Evolutionary conservation across 2,329 filamentous ascomycete species (phyloP).

Genomic region (Colletotrichum gloeosporioides): DNA sequence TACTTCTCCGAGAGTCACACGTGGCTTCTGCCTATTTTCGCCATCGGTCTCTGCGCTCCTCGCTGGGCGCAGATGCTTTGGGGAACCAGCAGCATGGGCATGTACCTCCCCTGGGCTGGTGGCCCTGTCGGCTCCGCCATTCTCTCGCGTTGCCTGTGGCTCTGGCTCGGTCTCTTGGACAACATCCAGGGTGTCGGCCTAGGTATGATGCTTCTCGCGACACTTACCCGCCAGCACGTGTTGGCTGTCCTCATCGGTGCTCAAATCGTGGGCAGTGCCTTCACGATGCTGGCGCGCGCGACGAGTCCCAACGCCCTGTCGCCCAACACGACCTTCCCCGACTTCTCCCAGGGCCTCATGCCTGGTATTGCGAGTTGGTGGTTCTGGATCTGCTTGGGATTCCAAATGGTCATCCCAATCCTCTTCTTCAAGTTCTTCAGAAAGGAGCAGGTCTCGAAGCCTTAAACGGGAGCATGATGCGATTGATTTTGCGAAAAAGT

Average conservation of each 20-base stretch:
- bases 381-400: constrained; percentile 66
- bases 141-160: constrained; percentile 62
- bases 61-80: constrained; percentile 74
- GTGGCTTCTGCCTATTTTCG: constrained; percentile 72
- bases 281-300: constrained; percentile 66
- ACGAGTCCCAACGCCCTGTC: constrained; percentile 66
- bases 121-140: constrained; percentile 54
- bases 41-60: constrained; percentile 69
- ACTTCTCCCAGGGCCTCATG: constrained; percentile 55
- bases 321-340: constrained; percentile 66
- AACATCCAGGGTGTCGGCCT: constrained; percentile 70
- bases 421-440: constrained; percentile 62
- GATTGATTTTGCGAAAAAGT: constrained; percentile 3
- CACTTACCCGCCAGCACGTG: constrained; percentile 69
- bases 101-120: constrained; percentile 68
- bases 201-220: constrained; percentile 72
- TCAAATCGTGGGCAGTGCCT: constrained; percentile 66
- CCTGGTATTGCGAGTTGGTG: constrained; percentile 53
- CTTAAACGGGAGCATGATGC: constrained; percentile 30
- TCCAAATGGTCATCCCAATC: constrained; percentile 64
- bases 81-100: constrained; percentile 64
- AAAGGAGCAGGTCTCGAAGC: constrained; percentile 63
- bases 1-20: constrained; percentile 64
- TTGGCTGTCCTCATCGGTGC: constrained; percentile 65
- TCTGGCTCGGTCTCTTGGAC: constrained; percentile 70